Evolutionary conservation across 352 stramenopile species (phyloP).

Genomic region (Blastocystis sp.): DNA sequence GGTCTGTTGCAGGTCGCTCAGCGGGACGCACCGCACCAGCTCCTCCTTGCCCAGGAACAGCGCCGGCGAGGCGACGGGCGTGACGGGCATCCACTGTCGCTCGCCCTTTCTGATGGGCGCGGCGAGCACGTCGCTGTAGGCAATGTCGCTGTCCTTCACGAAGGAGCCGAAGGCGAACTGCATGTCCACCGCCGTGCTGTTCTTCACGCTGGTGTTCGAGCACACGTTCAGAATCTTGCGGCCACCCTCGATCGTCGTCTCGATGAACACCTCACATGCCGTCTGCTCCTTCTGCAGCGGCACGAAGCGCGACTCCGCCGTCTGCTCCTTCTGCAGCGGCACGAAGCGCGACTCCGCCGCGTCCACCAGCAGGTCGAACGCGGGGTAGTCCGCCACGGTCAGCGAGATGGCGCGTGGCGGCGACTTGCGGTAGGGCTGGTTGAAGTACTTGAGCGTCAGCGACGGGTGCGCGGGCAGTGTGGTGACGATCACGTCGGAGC

Average conservation of each 20-base stretch:
- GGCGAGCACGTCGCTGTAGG: constrained; percentile 19
- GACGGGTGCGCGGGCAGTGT: constrained; percentile 65
- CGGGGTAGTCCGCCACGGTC: neutral
- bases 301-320: neutral
- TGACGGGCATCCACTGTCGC: constrained; percentile 1
- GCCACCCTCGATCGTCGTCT: constrained; percentile 25
- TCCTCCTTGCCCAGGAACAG: constrained; percentile 37
- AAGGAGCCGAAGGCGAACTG: constrained; percentile 12
- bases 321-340: neutral
- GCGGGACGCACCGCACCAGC: neutral
- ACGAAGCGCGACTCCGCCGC: neutral
- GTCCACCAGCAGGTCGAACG: constrained; percentile 50
- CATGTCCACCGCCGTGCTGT: constrained; percentile 12
- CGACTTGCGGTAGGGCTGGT: constrained; percentile 45
- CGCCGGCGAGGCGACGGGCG: neutral
- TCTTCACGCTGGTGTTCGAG: neutral
- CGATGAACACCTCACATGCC: constrained; percentile 23
- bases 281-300: neutral
- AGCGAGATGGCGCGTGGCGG: constrained; percentile 2
- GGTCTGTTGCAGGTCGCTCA: neutral
- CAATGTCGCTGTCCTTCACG: constrained; percentile 12
- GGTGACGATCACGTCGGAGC: constrained; percentile 27
- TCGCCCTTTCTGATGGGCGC: neutral
- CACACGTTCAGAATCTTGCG: constrained; percentile 52
- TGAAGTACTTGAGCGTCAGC: constrained; percentile 33